Evolutionary conservation across 2,329 filamentous ascomycete species (phyloP).

Genomic region (Onygenales sp.): DNA sequence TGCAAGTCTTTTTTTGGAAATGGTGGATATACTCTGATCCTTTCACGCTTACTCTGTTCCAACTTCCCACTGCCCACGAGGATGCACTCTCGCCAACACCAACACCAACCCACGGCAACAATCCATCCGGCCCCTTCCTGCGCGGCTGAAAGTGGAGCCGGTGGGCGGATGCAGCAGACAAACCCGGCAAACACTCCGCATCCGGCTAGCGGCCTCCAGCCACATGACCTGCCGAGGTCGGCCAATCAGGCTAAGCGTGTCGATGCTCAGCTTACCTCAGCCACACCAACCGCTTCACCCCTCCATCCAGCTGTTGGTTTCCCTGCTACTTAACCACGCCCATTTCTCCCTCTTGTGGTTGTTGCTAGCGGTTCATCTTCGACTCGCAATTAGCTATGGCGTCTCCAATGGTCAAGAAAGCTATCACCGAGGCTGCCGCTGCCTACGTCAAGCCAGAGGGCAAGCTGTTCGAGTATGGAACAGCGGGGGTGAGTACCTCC

Average conservation of each 20-base stretch:
- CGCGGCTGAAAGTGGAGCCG: not conserved
- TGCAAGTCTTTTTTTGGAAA: not conserved
- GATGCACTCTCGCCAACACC: not conserved
- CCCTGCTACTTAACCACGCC: not conserved
- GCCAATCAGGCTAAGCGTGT: too few species aligned
- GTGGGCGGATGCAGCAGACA: not conserved
- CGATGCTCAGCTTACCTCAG: not conserved
- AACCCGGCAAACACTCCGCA: not conserved
- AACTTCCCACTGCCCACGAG: not conserved
- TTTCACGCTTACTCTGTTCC: not conserved
- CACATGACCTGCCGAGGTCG: too few species aligned
- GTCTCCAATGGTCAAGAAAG: slow-evolving; percentile 32
- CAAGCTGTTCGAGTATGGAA: slow-evolving; percentile 49
- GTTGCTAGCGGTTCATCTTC: not conserved
- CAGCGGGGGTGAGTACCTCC: slow-evolving; percentile 45
- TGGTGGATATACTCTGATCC: not conserved
- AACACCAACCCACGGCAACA: not conserved
- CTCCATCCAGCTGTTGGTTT: not conserved
- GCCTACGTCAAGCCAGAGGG: slow-evolving; percentile 42
- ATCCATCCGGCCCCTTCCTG: not conserved
- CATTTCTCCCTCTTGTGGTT: not conserved
- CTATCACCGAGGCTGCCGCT: slow-evolving; percentile 38
- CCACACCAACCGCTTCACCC: not conserved
- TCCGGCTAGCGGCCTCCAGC: not conserved
- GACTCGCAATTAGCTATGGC: slow-evolving; percentile 23